Conservation (phyloP, 208 protist species). For the Leishmania tarentolae region DNA sequence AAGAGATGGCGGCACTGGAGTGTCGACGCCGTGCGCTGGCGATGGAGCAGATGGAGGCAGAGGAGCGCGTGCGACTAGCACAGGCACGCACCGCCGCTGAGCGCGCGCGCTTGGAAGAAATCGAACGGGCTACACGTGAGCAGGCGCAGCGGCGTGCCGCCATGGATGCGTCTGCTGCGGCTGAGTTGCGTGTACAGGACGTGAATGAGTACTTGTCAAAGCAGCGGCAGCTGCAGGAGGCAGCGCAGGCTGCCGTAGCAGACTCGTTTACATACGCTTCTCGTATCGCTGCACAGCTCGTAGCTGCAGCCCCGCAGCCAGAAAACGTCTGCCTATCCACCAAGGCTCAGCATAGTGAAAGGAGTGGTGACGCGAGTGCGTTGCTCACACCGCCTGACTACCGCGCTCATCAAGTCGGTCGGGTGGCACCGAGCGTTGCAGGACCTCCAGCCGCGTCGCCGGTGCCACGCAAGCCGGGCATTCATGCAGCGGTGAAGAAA, state of each 20-base stretch:
- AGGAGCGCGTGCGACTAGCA: constrained; percentile 38
- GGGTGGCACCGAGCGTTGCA: neutral
- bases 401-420: constrained; percentile 20
- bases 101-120: constrained; percentile 24
- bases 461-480: neutral
- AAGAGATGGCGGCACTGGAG: constrained; percentile 36
- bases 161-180: constrained; percentile 11
- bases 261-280: constrained; percentile 30
- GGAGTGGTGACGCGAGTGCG: neutral
- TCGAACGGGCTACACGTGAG: constrained; percentile 15
- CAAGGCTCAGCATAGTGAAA: neutral
- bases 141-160: constrained; percentile 1
- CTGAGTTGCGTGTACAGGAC: constrained; percentile 17
- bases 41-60: constrained; percentile 41
- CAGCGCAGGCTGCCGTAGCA: constrained; percentile 19
- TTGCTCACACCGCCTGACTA: constrained; percentile 10
- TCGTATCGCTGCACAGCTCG: constrained; percentile 24
- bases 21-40: constrained; percentile 29
- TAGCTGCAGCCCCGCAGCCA: constrained; percentile 10
- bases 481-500: neutral
- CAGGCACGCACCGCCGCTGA: constrained; percentile 33
- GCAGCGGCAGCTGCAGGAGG: constrained; percentile 16
- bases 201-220: constrained; percentile 36
- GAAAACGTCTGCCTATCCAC: neutral
- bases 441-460: neutral